These are phyloP conservation scores for Cryphonectria naterciae DNA, from an alignment of 2,329 filamentous ascomycete species.

Conservation along the genomic window DNA sequence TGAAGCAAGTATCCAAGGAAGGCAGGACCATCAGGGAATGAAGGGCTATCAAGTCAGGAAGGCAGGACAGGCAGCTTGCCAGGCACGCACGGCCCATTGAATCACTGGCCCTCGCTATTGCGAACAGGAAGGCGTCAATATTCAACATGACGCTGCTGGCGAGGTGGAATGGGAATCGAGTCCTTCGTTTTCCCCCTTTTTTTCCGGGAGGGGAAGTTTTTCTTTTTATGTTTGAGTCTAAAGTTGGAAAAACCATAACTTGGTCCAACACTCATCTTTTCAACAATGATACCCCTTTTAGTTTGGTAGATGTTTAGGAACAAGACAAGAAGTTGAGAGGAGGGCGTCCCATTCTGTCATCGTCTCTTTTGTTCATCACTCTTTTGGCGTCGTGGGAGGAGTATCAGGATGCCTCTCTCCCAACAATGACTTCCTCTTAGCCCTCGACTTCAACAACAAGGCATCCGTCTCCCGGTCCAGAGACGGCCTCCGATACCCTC, in stretches of 20 bases:
- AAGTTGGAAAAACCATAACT: background rate
- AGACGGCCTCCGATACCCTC: slow-evolving; percentile 22
- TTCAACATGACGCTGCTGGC: slow-evolving; percentile 14
- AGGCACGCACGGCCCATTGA: no score
- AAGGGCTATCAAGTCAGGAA: background rate
- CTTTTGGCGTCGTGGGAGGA: background rate
- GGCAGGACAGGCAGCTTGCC: no score
- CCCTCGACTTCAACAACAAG: background rate
- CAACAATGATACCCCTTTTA: slow-evolving; percentile 16
- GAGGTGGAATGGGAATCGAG: background rate
- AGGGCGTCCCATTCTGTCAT: background rate
- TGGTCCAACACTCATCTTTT: slow-evolving; percentile 9
- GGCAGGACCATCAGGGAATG: no score
- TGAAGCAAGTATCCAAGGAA: background rate
- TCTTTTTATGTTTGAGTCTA: background rate
- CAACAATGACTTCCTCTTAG: background rate
- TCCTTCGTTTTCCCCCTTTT: background rate
- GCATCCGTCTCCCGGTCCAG: background rate
- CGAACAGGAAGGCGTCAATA: background rate
- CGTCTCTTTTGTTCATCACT: background rate
- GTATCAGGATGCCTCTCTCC: background rate
- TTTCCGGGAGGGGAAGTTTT: background rate
- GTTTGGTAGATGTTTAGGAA: background rate
- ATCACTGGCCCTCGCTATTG: background rate
- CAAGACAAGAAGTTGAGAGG: background rate